phyloP scores from a whole-genome alignment of 2,329 filamentous ascomycete genomes.

The Phoma sp. region DNA sequence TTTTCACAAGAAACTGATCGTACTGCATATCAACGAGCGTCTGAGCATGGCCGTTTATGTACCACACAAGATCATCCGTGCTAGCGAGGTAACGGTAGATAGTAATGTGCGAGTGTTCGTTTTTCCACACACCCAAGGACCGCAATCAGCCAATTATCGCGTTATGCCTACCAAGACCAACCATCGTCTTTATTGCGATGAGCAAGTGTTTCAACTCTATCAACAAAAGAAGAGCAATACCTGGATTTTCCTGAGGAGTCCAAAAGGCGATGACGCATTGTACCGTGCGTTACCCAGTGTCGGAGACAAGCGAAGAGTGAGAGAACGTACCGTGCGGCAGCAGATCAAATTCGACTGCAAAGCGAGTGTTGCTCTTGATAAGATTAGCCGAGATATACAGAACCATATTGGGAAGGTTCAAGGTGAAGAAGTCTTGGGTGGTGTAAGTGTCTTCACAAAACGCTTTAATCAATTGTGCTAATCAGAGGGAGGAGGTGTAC shows the following conservation, averaged over 20 bases:
- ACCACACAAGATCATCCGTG: constrained; percentile 43
- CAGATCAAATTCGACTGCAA: constrained; percentile 41
- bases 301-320: constrained; percentile 31
- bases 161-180: constrained; percentile 49
- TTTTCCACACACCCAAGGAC: constrained; percentile 50
- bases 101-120: constrained; percentile 49
- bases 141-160: constrained; percentile 41
- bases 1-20: constrained; percentile 53
- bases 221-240: constrained; percentile 47
- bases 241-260: constrained; percentile 47
- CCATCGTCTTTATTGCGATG: constrained; percentile 51
- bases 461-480: not conserved
- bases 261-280: constrained; percentile 41
- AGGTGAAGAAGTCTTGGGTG: constrained; percentile 45
- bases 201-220: constrained; percentile 49
- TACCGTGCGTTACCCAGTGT: constrained; percentile 35
- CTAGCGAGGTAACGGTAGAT: constrained; percentile 48
- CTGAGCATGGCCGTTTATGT: constrained; percentile 52
- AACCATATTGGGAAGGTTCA: constrained; percentile 50
- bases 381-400: constrained; percentile 49
- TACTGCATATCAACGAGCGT: constrained; percentile 48
- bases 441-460: constrained; percentile 37
- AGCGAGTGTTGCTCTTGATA: constrained; percentile 50
- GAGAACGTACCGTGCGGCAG: constrained; percentile 35
- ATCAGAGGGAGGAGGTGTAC: constrained; percentile 49